phyloP scores from a whole-genome alignment of 2,329 filamentous ascomycete genomes.

The Coniochaeta ligniaria region DNA sequence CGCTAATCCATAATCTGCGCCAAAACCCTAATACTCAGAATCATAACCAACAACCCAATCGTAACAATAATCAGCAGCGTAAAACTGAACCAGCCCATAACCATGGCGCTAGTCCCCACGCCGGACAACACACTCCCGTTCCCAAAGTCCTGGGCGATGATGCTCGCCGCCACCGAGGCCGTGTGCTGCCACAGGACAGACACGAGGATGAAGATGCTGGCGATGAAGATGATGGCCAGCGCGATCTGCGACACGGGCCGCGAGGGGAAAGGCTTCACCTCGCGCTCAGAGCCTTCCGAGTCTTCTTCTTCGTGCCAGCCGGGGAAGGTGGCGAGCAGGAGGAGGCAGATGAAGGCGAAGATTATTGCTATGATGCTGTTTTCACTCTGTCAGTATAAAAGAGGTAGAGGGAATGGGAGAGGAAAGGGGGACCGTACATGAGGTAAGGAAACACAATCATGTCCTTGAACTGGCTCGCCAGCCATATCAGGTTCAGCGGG shows the following conservation, averaged over 20 bases:
- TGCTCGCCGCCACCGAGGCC: constrained; percentile 87
- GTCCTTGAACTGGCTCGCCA: constrained; percentile 95
- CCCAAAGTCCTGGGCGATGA: constrained; percentile 86
- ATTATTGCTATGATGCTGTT: constrained; percentile 90
- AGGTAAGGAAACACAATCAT: constrained; percentile 97
- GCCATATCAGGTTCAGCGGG: constrained; percentile 94
- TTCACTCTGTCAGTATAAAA: constrained; percentile 5
- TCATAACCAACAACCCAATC: constrained; percentile 92
- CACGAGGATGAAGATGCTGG: constrained; percentile 65
- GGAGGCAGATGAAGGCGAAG: constrained; percentile 91
- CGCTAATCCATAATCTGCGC: constrained; percentile 44
- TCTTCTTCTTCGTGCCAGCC: constrained; percentile 94
- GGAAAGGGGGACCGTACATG: constrained; percentile 54
- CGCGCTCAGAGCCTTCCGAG: constrained; percentile 71
- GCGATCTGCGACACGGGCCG: constrained; percentile 88
- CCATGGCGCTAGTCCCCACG: constrained; percentile 92
- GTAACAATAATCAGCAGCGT: constrained; percentile 90
- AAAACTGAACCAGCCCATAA: constrained; percentile 96
- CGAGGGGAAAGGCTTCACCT: constrained; percentile 91
- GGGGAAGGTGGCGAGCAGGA: constrained; percentile 92
- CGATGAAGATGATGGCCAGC: constrained; percentile 82
- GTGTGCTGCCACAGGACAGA: constrained; percentile 87
- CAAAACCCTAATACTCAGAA: constrained; percentile 81
- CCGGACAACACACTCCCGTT: constrained; percentile 84
- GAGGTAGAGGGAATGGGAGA: neutral